Evolutionary conservation across 2,329 filamentous ascomycete species (phyloP), one percentile per base, ranked within the genome.

Genomic region (Ceratocystis albifundus): DNA sequence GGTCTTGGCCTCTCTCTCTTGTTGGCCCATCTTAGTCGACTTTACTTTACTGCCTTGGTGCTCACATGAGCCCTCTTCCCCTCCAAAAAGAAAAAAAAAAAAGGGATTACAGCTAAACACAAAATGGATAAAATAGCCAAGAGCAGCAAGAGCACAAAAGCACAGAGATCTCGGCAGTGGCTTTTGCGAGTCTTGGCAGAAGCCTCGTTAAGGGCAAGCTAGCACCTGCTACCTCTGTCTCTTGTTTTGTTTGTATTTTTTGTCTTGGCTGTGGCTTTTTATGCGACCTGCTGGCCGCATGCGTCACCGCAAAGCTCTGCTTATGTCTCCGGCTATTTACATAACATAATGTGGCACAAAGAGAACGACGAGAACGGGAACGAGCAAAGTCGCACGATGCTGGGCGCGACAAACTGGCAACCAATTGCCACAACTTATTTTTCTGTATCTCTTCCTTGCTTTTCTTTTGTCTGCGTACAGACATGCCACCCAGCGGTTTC

Each of bases 101-200:
- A 20, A 25, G 41, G 41, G 5, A 62, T 25, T n/a, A 44, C 46
- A 6, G 8, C 41, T 17, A 4, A 28, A 45, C 20, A 62, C 32
- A 45, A 25, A 62, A 53, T 53, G 48, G 48, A 53, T 6, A 53
- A 53, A 53, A 22, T 53, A 53, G 20, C 25, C 5, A 57, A 32
- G 8, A 30, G 10, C 8, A 25, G 25, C 4, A 28, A 25, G 6
- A 53, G 25, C 10, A 8, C 20, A 53, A 53, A 25, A 53, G 20
- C 48, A 53, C 48, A 53, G 48, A 53, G 53, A 57, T 57, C 53
- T 57, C 53, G 53, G 53, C 53, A 57, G 53, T 57, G 53, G 28
- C 53, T 57, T 53, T 25, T 57, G 6, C 53, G 15, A n/a, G 53
- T 30, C 53, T 57, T 57, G 53, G 53, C 53, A 53, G 32, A 36